Percentiles rank a stretch among this genome's conserved stretches.
phyloP scores from a whole-genome alignment of 2,329 filamentous ascomycete species.

The Trichoderma guizhouense region DNA sequence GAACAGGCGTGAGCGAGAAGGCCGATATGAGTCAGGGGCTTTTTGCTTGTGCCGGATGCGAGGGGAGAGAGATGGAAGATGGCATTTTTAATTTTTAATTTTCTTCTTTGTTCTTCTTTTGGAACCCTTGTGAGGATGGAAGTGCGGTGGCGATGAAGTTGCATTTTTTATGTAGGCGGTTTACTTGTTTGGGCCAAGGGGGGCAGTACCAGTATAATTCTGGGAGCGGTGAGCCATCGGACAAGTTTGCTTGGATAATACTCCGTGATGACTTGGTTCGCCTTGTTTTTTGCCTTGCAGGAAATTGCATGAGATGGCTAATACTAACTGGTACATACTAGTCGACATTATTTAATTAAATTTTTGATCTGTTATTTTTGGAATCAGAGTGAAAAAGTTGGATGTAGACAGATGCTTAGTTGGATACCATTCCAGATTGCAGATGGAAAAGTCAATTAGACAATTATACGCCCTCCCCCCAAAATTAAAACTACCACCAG shows the following conservation, averaged over 20 bases:
- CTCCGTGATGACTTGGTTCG: neutral
- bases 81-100: neutral
- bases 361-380: neutral
- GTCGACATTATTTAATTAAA: neutral
- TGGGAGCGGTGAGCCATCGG: neutral
- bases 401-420: neutral
- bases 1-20: neutral
- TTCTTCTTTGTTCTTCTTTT: neutral
- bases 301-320: neutral
- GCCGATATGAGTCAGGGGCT: constrained; percentile 4
- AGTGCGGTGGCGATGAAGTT: neutral
- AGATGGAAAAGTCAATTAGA: neutral
- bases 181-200: neutral
- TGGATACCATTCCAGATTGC: neutral
- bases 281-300: neutral
- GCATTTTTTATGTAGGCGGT: neutral
- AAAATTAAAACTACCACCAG: neutral
- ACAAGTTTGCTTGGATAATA: neutral
- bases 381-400: neutral
- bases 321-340: neutral
- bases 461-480: neutral
- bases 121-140: neutral
- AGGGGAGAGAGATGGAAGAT: neutral
- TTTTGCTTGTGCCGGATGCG: neutral
- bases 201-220: neutral